Conservation (phyloP, 225 moss, liverwort and hornwort genomes). For the Bryoerythrophyllum caledonicum region DNA sequence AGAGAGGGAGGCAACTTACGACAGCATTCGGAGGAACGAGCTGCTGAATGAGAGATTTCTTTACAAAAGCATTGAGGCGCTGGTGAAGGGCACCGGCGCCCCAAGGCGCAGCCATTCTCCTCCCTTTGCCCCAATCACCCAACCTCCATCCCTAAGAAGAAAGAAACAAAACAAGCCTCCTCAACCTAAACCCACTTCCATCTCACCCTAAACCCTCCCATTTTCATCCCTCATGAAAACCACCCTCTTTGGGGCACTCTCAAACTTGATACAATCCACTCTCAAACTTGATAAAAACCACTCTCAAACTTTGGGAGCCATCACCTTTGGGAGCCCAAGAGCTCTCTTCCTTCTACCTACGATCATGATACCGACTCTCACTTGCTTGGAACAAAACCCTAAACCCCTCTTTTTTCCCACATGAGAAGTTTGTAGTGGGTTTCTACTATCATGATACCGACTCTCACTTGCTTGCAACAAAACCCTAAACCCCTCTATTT, state of each 20-base stretch:
- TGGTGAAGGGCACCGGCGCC: constrained; percentile 64
- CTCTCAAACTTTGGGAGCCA: too few species aligned
- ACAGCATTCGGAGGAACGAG: constrained; percentile 49
- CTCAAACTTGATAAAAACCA: too few species aligned
- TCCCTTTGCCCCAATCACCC: not conserved
- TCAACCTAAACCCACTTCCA: not conserved
- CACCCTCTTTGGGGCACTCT: too few species aligned
- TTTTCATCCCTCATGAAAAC: not conserved
- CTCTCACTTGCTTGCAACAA: too few species aligned
- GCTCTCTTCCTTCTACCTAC: too few species aligned
- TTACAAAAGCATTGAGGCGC: constrained; percentile 58
- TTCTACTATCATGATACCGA: too few species aligned
- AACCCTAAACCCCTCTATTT: too few species aligned
- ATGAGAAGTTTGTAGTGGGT: too few species aligned
- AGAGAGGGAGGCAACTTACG: constrained; percentile 30
- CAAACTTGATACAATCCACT: not conserved
- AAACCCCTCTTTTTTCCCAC: too few species aligned
- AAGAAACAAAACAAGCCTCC: not conserved
- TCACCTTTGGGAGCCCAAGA: too few species aligned
- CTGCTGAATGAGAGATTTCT: constrained; percentile 62
- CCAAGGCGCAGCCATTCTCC: constrained; percentile 48
- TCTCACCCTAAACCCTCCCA: not conserved
- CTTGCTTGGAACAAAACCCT: too few species aligned
- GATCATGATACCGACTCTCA: too few species aligned
- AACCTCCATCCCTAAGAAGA: not conserved